Evolutionary conservation across 2,329 filamentous ascomycete species (phyloP), one percentile per base, ranked within the genome.

Genomic region (Colletotrichum sojae): DNA sequence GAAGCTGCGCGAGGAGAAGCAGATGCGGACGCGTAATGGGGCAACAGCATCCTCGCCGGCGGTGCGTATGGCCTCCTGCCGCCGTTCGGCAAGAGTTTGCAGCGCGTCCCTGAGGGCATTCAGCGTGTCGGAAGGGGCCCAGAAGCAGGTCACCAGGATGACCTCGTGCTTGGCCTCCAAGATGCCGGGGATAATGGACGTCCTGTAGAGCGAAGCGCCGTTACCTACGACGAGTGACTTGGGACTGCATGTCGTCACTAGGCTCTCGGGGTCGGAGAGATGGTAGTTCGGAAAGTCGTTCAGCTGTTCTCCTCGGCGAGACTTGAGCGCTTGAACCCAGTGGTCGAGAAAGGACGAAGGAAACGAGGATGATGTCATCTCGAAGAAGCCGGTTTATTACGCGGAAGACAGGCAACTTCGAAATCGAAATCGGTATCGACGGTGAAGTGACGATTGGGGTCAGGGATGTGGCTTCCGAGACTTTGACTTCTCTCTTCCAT

Each of bases 91-190:
- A 9, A 96, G 84, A 59, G 82, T 82, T 15, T 84, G 78, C 1
- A 96, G 84, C 0, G 89, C 83, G 4, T 86, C 80, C 46, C 82
- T 84, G 13, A 96, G 81, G 0, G 84, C 84, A 4, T 85, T 81
- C 18, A 91, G 83, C 0, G 89, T 91, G 1, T 84, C 79, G 0
- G 92, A 95, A 0, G 83, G 82, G 0, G 93, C 90, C 92, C 93
- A 95, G 80, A 95, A 96, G 78, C 93, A 95, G 9, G 93, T 95
- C 6, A 94, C 91, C 49, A 96, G 85, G 67, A 94, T 88, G 31
- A 95, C 82, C 74, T 94, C 92, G 55, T 85, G 80, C 43, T 86
- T 82, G 2, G 92, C 90, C 0, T 80, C 76, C 5, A 88, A 80
- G 4, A 95, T 85, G 9, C 89, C 88, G 2, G 91, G 89, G 0